Base-by-base conservation (phyloP, 2,329 filamentous ascomycete species). In the Arthrobotrys entomopaga region DNA sequence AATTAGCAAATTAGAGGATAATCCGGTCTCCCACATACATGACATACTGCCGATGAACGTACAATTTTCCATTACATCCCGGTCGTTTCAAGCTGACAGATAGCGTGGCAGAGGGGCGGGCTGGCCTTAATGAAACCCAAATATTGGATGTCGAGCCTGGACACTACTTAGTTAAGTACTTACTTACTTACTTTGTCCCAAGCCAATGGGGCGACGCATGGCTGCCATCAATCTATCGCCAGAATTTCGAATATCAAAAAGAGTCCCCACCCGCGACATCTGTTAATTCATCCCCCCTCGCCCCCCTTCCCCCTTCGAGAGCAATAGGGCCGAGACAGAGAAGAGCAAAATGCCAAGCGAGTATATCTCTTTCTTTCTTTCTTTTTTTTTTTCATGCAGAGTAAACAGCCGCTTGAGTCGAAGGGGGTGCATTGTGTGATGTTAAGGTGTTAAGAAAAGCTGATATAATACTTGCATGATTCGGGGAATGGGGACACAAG, bases 391-490 rank as follows among this genome's bases (percentile, higher is more conserved):
- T 34, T 53, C 54, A 72, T 73, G 61, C 69, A 63, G 13, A 61
- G 56, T 73, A 63, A 73, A 73, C 69, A 73, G 69, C 69, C 69
- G 69, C 69, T 34, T 65, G 42, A 49, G 53, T 53, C 56, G 60
- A 59, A 64, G 29, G 42, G 42, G 34, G 16, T 34, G 24, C 56
- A 61, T 65, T 29, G 26, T 29, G 26, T 40, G 52, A 58, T 64
- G 46, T 60, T 72, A 43, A 53, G 52, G 53, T 59, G 50, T 60
- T 72, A 72, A 65, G 67, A 72, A 52, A 34, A 43, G 43, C 56
- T 61, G 60, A 73, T 73, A 63, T 73, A 53, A 69, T 64, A 61
- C 43, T n/a, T 66, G 64, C 69, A 73, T 73, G 61, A 70, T 70
- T 69, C 65, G 65, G 65, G 65, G 65, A 70, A 70, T 64, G 65